Evolutionary conservation across 2,329 filamentous ascomycete species (phyloP).

Genomic region (Pseudofabraea citricarpa): DNA sequence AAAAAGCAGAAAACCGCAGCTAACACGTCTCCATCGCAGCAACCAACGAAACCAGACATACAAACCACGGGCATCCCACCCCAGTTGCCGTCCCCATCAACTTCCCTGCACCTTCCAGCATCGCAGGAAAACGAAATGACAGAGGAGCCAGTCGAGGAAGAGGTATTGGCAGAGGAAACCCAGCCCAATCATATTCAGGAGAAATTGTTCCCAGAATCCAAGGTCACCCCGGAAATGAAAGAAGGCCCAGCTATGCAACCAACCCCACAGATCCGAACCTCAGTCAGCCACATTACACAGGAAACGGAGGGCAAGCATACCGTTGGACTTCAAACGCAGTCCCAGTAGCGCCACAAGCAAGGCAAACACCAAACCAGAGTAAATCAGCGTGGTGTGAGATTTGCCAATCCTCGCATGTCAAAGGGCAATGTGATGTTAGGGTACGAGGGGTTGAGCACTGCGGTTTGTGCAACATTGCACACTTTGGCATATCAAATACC

Average conservation of each 20-base stretch:
- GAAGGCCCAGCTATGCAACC: conserved; percentile 32
- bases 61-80: too few relatives aligned
- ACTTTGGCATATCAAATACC: conserved; percentile 48
- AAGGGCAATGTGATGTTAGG: conserved; percentile 59
- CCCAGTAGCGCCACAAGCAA: too few relatives aligned
- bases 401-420: too few relatives aligned
- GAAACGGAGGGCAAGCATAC: background rate
- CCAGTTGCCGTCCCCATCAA: too few relatives aligned
- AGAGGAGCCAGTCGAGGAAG: background rate
- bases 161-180: background rate
- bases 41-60: background rate
- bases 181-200: background rate
- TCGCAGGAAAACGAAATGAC: background rate
- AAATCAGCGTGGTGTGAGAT: too few relatives aligned
- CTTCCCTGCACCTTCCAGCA: background rate
- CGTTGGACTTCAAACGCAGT: too few relatives aligned
- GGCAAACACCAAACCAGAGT: too few relatives aligned
- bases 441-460: conserved; percentile 55
- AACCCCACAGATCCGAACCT: conserved; percentile 50
- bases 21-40: background rate
- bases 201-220: background rate
- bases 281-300: conserved; percentile 44
- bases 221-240: background rate
- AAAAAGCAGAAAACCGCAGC: background rate
- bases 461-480: conserved; percentile 58